Percentiles rank a stretch among this genome's conserved stretches.
phyloP scores from a whole-genome alignment of 2,329 filamentous ascomycete species.

The Monilinia fructicola region DNA sequence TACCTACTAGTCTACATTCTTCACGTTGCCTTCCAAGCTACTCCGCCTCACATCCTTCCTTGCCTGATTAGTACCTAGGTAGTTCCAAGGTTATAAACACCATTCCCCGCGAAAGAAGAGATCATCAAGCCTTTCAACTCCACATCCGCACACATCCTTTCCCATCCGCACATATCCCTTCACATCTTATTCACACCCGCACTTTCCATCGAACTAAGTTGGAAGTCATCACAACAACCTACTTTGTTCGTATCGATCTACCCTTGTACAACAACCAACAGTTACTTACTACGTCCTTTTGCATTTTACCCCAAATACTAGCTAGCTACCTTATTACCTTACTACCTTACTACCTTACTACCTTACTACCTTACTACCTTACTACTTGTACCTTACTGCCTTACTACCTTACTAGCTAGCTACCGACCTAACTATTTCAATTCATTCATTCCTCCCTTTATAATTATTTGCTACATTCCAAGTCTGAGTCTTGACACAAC shows the following conservation, averaged over 20 bases:
- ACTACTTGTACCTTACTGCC: no score
- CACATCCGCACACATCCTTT: not conserved
- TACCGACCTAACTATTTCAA: not conserved
- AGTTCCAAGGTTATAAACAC: not conserved
- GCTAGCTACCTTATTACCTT: no score
- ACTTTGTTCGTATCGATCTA: no score
- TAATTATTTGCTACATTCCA: not conserved
- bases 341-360: no score
- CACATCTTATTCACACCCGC: not conserved
- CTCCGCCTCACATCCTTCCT: slow-evolving; percentile 4
- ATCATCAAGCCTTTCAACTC: not conserved
- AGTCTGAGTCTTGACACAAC: no score
- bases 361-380: no score
- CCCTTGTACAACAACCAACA: not conserved
- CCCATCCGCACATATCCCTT: no score
- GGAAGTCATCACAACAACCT: not conserved
- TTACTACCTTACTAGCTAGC: no score
- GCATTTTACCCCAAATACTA: no score
- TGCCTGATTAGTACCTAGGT: no score
- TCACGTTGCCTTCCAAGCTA: not conserved
- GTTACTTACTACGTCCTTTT: not conserved
- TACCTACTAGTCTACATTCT: not conserved
- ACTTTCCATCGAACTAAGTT: slow-evolving; percentile 2
- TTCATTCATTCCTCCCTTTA: not conserved
- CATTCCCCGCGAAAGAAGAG: slow-evolving; percentile 12